Conservation (phyloP, 495 filamentous ascomycete genomes). For the Monascus purpureus region DNA sequence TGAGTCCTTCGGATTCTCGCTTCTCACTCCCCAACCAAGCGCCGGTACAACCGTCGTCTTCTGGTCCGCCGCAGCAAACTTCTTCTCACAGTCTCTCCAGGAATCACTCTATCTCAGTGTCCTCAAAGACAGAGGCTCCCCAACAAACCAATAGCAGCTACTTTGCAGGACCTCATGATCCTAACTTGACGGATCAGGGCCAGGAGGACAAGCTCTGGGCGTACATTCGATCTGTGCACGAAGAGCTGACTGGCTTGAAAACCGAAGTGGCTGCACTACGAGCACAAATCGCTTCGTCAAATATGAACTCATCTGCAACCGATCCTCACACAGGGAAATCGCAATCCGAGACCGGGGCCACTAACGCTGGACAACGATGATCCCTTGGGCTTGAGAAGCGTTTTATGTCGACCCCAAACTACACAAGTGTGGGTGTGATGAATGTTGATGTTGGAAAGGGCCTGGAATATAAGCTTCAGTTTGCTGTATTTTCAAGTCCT, state of each 20-base stretch:
- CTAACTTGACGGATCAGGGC: slow-evolving; percentile 16
- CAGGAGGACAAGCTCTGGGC: slow-evolving; percentile 30
- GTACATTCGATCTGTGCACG: slow-evolving; percentile 30
- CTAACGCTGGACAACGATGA: slow-evolving; percentile 7
- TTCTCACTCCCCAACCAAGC: slow-evolving; percentile 25
- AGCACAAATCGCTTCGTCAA: slow-evolving; percentile 24
- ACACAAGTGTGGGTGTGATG: no score
- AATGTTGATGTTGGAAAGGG: no score
- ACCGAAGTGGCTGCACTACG: slow-evolving; percentile 26
- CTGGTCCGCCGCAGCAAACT: slow-evolving; percentile 14
- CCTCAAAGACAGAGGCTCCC: slow-evolving; percentile 14
- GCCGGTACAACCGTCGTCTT: slow-evolving; percentile 1
- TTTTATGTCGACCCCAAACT: no score
- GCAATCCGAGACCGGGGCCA: slow-evolving; percentile 11
- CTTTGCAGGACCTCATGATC: slow-evolving; percentile 9
- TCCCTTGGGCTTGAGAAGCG: no score
- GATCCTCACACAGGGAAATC: slow-evolving; percentile 12
- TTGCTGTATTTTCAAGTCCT: no score
- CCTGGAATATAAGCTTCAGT: no score
- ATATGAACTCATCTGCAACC: slow-evolving; percentile 11
- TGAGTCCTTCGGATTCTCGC: slow-evolving; percentile 32
- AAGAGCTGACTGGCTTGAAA: slow-evolving; percentile 23
- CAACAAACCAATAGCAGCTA: slow-evolving; percentile 13
- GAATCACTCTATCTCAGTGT: slow-evolving; percentile 21
- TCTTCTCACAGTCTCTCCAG: slow-evolving; percentile 27